Base-by-base conservation (phyloP, 2,329 filamentous ascomycete genomes). In the Gnomoniopsis sp. region DNA sequence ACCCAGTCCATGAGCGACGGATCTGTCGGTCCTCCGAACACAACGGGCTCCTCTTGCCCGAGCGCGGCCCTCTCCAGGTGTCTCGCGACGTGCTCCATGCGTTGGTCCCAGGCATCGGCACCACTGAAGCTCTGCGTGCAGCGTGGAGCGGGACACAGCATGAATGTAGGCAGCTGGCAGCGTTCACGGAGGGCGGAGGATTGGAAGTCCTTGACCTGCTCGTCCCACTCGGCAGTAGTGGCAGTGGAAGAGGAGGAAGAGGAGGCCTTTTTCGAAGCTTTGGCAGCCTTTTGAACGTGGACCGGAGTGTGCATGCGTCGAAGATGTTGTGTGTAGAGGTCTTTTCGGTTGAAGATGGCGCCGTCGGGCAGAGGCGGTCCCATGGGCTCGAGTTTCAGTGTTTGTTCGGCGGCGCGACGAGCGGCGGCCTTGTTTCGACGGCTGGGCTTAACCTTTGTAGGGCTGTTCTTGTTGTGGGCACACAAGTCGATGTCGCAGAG, bases 271-370 rank as follows among this genome's bases (percentile, higher is more conserved):
- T 59, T 62, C 21, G 57, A 12, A n/a, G 58, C 23, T 15, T 30
- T 38, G 23, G 33, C 43, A 44, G 15, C 69, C 62, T 66, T 75
- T 59, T 74, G 75, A 49, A 75, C 65, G 2, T 72, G 62, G 56
- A 79, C 71, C 0, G 83, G 81, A 0, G 83, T 78, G 69, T 97
- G 93, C 90, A 96, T 96, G 49, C 93, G 88, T 6, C 90, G 84
- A 2, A 93, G 80, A 69, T 97, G 93, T 68, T 96, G 91, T 0
- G 88, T 91, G 75, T 93, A 96, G 11, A 97, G 83, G 68, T 97
- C 93, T 70, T 96, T 96, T 67, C 93, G 88, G 73, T 96, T 96
- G 78, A 96, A 96, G 66, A 81, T 78, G 34, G 75, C 74, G n/a
- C 80, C 87, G 66, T 88, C 86, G 43, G 76, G 76, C 6, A 79